These are phyloP conservation scores for Cutaneotrichosporon dermatis DNA, from an alignment of 1,284 basidiomycete genomes.

Conservation along the genomic window DNA sequence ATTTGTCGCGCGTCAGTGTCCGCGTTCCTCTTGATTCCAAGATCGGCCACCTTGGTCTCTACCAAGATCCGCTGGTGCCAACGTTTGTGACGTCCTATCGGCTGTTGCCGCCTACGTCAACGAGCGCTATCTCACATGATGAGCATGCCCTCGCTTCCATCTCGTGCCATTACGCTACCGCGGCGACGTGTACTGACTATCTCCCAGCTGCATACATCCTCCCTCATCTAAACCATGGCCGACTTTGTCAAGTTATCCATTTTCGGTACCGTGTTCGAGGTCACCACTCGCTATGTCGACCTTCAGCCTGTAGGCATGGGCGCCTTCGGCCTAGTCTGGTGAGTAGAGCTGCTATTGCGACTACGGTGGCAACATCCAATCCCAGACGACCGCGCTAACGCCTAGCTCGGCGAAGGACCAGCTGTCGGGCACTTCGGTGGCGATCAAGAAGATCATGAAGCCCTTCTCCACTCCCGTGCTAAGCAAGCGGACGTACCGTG, in stretches of 20 bases:
- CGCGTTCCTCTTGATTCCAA: too few relatives aligned
- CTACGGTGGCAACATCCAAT: too few relatives aligned
- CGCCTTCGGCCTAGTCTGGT: slow-evolving; percentile 95
- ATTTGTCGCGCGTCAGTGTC: too few relatives aligned
- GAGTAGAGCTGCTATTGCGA: slow-evolving; percentile 31
- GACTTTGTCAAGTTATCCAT: slow-evolving; percentile 95
- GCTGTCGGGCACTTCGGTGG: slow-evolving; percentile 87
- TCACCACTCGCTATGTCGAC: slow-evolving; percentile 97
- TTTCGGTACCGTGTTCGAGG: slow-evolving; percentile 81
- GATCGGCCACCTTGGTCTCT: too few relatives aligned
- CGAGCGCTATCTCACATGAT: not conserved
- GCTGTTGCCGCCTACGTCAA: not conserved
- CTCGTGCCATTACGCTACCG: not conserved
- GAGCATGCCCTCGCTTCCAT: not conserved
- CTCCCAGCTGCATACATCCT: not conserved
- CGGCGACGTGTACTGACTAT: not conserved
- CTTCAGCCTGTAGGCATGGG: slow-evolving; percentile 99
- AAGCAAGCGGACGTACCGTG: slow-evolving; percentile 93
- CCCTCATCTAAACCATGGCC: slow-evolving; percentile 39
- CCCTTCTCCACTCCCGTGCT: slow-evolving; percentile 97
- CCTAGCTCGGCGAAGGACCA: slow-evolving; percentile 93
- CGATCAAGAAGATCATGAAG: slow-evolving; percentile 99
- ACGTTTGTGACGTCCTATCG: too few relatives aligned
- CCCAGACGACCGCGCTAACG: not conserved
- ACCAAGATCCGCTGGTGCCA: too few relatives aligned